These are phyloP conservation scores for Porphyrellus sp. DNA, from an alignment of 1,284 basidiomycete genomes.

Conservation along the genomic window DNA sequence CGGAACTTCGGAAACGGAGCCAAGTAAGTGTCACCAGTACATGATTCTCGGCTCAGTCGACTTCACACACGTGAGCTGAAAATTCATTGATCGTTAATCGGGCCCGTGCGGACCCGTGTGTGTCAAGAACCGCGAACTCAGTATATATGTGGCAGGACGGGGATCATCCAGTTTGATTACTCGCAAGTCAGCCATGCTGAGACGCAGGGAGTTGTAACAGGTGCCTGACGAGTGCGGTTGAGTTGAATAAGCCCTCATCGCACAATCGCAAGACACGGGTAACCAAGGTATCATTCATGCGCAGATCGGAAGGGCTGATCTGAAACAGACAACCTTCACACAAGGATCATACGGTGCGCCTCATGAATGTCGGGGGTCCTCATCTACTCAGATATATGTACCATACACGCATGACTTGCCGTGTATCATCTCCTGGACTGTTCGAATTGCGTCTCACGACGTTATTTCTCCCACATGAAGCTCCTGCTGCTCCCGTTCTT, in stretches of 20 bases:
- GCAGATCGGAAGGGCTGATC: background rate
- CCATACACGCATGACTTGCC: no score
- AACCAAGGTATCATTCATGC: background rate
- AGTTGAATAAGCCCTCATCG: background rate
- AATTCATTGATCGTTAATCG: background rate
- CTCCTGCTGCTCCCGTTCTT: conserved; percentile 9
- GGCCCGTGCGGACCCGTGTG: no score
- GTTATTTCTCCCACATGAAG: conserved; percentile 8
- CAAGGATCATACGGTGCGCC: background rate
- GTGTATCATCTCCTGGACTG: background rate
- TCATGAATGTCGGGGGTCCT: background rate
- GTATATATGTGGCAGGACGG: no score
- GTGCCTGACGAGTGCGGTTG: background rate
- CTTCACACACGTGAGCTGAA: no score
- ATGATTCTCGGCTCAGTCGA: no score
- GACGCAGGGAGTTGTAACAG: background rate
- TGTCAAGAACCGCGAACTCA: no score
- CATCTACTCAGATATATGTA: background rate
- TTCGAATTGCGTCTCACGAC: background rate
- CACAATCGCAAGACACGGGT: background rate
- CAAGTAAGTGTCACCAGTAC: no score
- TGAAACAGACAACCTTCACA: conserved; percentile 2
- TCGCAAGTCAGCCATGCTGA: background rate
- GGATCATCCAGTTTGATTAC: background rate
- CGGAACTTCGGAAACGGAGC: background rate